These are phyloP conservation scores for Alternaria consortialis DNA, from an alignment of 2,329 filamentous ascomycete species.

Conservation along the genomic window DNA sequence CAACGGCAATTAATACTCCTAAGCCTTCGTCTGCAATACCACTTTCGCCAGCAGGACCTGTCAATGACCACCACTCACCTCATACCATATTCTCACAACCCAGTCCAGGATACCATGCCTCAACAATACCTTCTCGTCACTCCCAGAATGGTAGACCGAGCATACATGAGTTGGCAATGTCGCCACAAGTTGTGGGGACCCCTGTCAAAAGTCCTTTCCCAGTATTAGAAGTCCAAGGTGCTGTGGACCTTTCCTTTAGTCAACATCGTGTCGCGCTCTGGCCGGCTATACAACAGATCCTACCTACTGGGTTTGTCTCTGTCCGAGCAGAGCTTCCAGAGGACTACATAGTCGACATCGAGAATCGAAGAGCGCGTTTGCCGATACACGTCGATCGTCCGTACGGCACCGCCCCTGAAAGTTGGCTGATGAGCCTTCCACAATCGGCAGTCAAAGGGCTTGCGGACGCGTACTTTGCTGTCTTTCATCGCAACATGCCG, in stretches of 20 bases:
- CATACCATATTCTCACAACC: constrained; percentile 39
- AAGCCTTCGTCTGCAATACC: constrained; percentile 18
- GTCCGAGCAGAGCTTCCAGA: constrained; percentile 52
- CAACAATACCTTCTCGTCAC: constrained; percentile 14
- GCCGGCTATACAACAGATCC: constrained; percentile 57
- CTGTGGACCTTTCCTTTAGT: constrained; percentile 59
- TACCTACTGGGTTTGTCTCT: constrained; percentile 54
- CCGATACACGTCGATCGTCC: constrained; percentile 51
- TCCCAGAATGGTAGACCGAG: constrained; percentile 30
- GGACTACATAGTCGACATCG: constrained; percentile 61
- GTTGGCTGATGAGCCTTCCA: constrained; percentile 59
- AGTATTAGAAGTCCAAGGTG: constrained; percentile 26
- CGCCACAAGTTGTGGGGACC: constrained; percentile 38
- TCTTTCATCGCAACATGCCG: constrained; percentile 63
- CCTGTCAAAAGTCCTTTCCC: constrained; percentile 35
- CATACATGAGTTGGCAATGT: constrained; percentile 35
- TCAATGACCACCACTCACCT: constrained; percentile 40
- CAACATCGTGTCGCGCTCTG: constrained; percentile 61
- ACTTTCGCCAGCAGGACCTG: constrained; percentile 18
- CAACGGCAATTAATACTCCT: constrained; percentile 46
- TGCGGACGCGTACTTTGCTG: constrained; percentile 64
- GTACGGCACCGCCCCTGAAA: constrained; percentile 43
- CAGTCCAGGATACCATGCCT: constrained; percentile 33
- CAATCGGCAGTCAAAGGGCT: constrained; percentile 61
- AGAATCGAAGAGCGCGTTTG: constrained; percentile 57